Evolutionary conservation across 176 grass and related monocot genomes (phyloP), one percentile per base, ranked within the genome.

Genomic region (Eragrostis nindensis): DNA sequence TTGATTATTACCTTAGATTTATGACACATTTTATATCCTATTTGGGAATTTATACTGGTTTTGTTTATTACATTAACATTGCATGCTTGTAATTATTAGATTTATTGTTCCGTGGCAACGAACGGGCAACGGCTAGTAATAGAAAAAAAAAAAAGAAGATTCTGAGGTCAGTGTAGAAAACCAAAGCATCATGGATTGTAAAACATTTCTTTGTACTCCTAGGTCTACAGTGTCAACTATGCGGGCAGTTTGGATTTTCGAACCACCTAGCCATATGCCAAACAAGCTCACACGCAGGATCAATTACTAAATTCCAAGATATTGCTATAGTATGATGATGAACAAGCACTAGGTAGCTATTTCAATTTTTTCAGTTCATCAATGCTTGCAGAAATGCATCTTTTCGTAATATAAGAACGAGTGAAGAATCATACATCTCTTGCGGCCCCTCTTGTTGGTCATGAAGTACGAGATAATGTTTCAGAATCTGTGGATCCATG

Each of bases 401-500:
- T 53, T 42, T 39, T 64, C 32, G 46, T 68, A 46, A 54, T 40
- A 74, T 43, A 53, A 56, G 19, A 63, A 78, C 7, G 16, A 82
- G 70, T 77, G 30, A 70, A 60, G 73, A 91, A 73, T 45, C 82
- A 49, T 95, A 99, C 96, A 83, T 99, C 49, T 99, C 96, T 84
- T 88, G 82, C 77, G 96, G 77, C 50, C 96, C 91, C 47, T 99
- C 93, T 95, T 95, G 90, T 68, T 90, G 92, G 78, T 99, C 96
- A 86, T 99, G 96, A 76, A 99, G 89, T 65, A 99, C 76, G 50
- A 99, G 81, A 80, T 95, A 93, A 87, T 95, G 93, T 73, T 99
- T 99, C 82, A 95, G 85, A 89, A 99, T 86, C 59, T 99, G 94
- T n/a, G 90, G 96, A 84, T 93, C 96, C 96, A 99, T 99, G 43